Evolutionary conservation across 169 alveolate species (phyloP), one percentile per base, ranked within the genome.

Genomic region (Cryptosporidium sp.): DNA sequence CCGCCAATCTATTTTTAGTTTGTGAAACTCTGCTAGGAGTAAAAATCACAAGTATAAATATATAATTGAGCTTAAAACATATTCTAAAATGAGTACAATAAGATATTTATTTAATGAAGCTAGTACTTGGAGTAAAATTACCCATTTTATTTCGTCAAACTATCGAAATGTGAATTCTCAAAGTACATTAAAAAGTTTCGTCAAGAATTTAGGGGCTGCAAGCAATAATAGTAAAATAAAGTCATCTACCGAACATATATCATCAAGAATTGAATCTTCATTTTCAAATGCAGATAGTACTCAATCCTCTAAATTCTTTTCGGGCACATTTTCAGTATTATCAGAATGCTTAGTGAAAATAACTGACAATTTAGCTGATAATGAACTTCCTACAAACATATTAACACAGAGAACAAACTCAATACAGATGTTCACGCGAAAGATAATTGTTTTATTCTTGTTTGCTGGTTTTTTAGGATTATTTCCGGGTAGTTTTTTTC

Each of bases 401-500:
- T 23, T 71, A 12, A 5, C 31, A 51, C 37, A 26, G n/a, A 71
- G 29, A 51, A 48, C 85, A 18, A 71, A 48, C 45, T 21, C 85
- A 37, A 31, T 51, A 3, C 45, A 51, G 69, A 26, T 51, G 42
- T 16, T 71, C 31, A 51, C 61, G 2, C 33, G 85, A 51, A 71
- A 71, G 18, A 44, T 71, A 0, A 71, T 51, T 29, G 85, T n/a
- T 1, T 52, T 44, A 29, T 3, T 71, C 1, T 44, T 71, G 26
- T 71, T 71, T 52, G 85, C 60, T 2, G 85, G 65, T n/a, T 71
- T 71, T 9, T 35, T 71, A 9, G 85, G 85, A n/a, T 35, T 71
- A 21, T 71, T 71, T 71, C 85, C 85, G 1, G 26, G 26, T n/a
- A 0, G 21, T 16, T 31, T 52, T 14, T 39, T 71, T 35, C 0